Evolutionary conservation across 2,329 filamentous ascomycete species (phyloP).

Genomic region (Lizonia empirigonia): DNA sequence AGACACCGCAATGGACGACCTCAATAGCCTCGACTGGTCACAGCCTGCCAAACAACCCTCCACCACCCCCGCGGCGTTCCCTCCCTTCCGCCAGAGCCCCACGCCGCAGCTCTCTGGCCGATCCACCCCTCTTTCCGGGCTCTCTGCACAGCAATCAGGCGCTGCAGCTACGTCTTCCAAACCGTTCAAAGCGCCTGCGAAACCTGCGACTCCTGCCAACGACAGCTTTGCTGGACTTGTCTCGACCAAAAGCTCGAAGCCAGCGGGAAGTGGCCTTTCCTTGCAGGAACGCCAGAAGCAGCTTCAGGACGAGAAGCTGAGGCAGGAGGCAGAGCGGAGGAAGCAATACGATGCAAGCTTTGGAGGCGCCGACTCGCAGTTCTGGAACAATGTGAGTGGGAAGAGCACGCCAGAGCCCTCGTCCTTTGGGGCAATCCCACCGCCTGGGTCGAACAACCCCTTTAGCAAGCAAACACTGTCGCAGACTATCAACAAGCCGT

Average conservation of each 20-base stretch:
- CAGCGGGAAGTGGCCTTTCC: conserved; percentile 70
- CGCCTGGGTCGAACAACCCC: conserved; percentile 25
- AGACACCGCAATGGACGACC: conserved; percentile 53
- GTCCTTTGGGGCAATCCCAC: conserved; percentile 30
- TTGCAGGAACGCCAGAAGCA: conserved; percentile 69
- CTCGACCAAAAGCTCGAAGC: conserved; percentile 63
- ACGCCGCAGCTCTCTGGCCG: conserved; percentile 49
- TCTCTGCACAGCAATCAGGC: conserved; percentile 49
- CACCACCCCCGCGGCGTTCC: conserved; percentile 38
- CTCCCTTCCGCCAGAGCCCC: conserved; percentile 46
- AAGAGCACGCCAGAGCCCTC: conserved; percentile 55
- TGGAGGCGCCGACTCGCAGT: conserved; percentile 68
- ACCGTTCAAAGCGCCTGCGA: conserved; percentile 56
- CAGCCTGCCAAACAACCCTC: conserved; percentile 37
- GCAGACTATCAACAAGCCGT: conserved; percentile 48
- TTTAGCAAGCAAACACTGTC: conserved; percentile 38
- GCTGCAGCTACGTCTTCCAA: conserved; percentile 41
- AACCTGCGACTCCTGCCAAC: conserved; percentile 56
- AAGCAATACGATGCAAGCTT: conserved; percentile 77
- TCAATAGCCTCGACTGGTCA: conserved; percentile 57
- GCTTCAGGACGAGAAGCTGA: conserved; percentile 77
- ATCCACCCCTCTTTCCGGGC: conserved; percentile 47
- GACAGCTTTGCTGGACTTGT: conserved; percentile 83
- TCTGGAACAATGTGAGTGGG: conserved; percentile 72
- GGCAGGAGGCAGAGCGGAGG: conserved; percentile 75